A percentile compares a stretch with the other conserved stretches of the same genome.
Evolutionary conservation across 257 asterid species (phyloP).

Genomic region (Perilla frutescens): DNA sequence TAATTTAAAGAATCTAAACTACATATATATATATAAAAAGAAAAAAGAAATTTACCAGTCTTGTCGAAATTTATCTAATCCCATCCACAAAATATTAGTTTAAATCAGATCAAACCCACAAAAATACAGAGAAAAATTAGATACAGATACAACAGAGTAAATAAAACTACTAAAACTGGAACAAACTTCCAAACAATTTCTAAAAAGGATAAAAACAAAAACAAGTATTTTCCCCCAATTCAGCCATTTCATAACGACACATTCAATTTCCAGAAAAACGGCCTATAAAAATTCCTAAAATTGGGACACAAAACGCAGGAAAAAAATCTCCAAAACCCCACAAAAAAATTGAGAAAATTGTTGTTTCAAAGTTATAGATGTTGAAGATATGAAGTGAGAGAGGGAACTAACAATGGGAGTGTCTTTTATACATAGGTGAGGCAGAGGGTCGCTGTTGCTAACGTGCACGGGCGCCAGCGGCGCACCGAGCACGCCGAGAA

Average conservation of each 20-base stretch:
- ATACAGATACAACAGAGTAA: not conserved
- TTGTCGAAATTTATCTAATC: not conserved
- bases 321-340: not conserved
- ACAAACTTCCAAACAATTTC: not conserved
- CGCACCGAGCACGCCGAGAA: conserved; percentile 82
- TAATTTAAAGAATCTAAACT: not conserved
- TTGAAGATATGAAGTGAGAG: not conserved
- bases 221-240: not conserved
- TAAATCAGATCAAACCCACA: conserved; percentile 11
- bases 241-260: conserved; percentile 10
- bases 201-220: not conserved
- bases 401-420: conserved; percentile 59
- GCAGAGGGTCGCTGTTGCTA: conserved; percentile 61
- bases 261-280: not conserved
- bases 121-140: not conserved
- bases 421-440: conserved; percentile 59
- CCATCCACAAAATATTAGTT: conserved; percentile 1
- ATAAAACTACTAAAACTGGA: not conserved
- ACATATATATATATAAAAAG: not conserved
- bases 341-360: not conserved
- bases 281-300: not conserved
- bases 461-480: conserved; percentile 89
- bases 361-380: not conserved
- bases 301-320: not conserved
- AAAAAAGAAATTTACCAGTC: conserved; percentile 16